phyloP scores from a whole-genome alignment of 345 rosid species.

The Moricandia arvensis region DNA sequence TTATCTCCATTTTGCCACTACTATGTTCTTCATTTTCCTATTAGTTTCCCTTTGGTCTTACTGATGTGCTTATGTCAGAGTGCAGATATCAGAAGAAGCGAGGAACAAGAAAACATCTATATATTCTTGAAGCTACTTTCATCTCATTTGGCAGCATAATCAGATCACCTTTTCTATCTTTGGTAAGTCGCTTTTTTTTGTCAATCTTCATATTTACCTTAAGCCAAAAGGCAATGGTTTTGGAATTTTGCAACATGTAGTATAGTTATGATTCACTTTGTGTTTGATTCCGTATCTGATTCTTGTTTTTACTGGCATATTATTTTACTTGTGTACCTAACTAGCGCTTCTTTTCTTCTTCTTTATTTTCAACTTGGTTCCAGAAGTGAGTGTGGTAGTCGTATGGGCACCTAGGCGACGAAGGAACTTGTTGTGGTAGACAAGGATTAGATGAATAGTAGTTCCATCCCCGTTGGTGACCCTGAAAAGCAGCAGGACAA shows the following conservation, averaged over 20 bases:
- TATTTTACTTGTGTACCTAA: background rate
- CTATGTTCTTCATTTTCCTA: background rate
- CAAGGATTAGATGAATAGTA: conserved; percentile 43
- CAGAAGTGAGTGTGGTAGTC: background rate
- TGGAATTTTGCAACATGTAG: background rate
- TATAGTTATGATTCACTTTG: background rate
- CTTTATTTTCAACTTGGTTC: conserved; percentile 13
- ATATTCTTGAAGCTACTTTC: background rate
- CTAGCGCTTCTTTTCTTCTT: background rate
- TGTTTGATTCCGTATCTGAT: background rate
- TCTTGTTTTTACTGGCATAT: background rate
- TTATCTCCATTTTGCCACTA: background rate
- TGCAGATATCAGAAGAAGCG: background rate
- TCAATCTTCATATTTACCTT: background rate
- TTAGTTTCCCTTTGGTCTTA: background rate
- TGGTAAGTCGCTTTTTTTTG: background rate
- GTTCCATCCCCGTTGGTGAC: conserved; percentile 35
- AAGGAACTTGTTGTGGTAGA: background rate
- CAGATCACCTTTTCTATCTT: background rate
- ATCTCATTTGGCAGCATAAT: background rate
- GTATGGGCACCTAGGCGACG: conserved; percentile 11
- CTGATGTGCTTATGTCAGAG: background rate
- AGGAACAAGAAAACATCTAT: background rate
- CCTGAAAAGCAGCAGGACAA: conserved; percentile 53
- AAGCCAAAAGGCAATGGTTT: background rate